Evolutionary conservation across 1,139 yeast species (phyloP), one percentile per base, ranked within the genome.

Genomic region (Lodderomyces elongisporus): DNA sequence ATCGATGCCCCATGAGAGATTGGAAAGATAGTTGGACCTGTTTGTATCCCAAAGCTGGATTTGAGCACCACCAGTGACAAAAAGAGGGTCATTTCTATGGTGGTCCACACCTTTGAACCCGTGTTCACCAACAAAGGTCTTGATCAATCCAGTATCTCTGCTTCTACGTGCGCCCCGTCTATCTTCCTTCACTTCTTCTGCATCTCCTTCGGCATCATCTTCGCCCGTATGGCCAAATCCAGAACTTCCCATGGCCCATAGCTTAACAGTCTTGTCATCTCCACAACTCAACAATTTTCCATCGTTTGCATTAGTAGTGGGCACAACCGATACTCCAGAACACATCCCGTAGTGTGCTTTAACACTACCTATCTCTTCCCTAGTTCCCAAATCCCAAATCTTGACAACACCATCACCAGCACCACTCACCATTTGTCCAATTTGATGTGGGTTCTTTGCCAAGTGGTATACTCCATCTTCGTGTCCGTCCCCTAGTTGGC

Each of bases 1-100:
- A 54, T 93, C 98, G 6, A 95, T 94, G 30, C 97, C 98, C 98
- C 98, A 93, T 2, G 93, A 77, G 39, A 91, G 64, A 48, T 87
- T 74, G 13, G 85, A 70, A 6, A 83, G 58, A 20, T 95, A 87
- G 48, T 83, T 79, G 24, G 87, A 76, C 48, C 98, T 70, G 43
- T 73, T 73, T 36, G 78, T 64, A 56, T 91, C 96, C 99, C 99
- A 93, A 18, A 93, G 60, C 50, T 89, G 88, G 34, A 93, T 83
- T 17, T 73, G 67, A 1, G 87, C 85, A 40, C 98, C 97, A 25
- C 96, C 97, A 4, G 98, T 89, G 4, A 85, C 95, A 60, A 93
- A 93, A 31, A 73, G 49, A 12, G 74, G 70, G 25, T 84, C 88
- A 14, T 70, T 70, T 36, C 82, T 69, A 54, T 91, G 97, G 52